phyloP scores from a whole-genome alignment of 148 eudicot genomes.

The Camellia japonica region DNA sequence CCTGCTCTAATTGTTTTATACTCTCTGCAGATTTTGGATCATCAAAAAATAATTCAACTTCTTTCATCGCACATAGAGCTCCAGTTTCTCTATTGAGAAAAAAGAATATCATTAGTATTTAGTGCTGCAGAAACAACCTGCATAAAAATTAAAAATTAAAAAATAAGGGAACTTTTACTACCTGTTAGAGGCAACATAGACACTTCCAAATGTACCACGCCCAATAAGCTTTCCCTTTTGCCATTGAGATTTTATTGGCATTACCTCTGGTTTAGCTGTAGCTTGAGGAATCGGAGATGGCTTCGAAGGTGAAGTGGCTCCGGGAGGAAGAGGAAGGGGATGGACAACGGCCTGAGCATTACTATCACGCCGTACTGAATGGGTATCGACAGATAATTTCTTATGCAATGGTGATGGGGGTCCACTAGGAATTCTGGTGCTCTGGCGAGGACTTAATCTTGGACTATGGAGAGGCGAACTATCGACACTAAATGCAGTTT shows the following conservation, averaged over 20 bases:
- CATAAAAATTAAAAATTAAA: no score
- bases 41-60: conserved; percentile 75
- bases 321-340: conserved; percentile 88
- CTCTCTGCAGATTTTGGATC: conserved; percentile 74
- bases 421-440: conserved; percentile 34
- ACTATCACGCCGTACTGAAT: no score
- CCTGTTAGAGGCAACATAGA: conserved; percentile 83
- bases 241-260: conserved; percentile 61
- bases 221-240: conserved; percentile 91
- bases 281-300: conserved; percentile 33
- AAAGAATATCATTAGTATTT: neutral
- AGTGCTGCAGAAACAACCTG: no score
- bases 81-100: conserved; percentile 73
- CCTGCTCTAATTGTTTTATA: conserved; percentile 91
- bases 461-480: conserved; percentile 44
- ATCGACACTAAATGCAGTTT: conserved; percentile 30
- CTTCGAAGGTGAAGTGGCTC: conserved; percentile 35
- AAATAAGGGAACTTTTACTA: conserved; percentile 14
- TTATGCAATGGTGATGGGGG: conserved; percentile 46
- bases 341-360: conserved; percentile 30
- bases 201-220: conserved; percentile 95
- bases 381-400: no score
- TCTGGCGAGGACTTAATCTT: conserved; percentile 27
- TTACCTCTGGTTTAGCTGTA: neutral
- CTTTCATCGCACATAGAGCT: conserved; percentile 99